Evolutionary conservation across 148 eudicot species (phyloP), one percentile per base, ranked within the genome.

Genomic region (Rhododendron griersonianum): DNA sequence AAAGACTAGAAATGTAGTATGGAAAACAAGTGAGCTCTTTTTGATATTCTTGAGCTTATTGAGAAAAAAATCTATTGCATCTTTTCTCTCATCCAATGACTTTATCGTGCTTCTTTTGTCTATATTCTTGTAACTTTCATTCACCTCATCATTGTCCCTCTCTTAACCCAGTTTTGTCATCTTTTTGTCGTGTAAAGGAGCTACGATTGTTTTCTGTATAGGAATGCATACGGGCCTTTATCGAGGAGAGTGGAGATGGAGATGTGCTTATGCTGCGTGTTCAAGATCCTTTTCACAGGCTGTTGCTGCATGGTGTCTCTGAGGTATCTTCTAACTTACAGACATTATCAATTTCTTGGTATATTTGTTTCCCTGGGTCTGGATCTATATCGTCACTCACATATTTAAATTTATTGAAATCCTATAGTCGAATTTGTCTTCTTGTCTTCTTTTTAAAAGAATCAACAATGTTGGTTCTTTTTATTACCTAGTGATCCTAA

Each of bases 251-350:
- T 30, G 87, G 74, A 44, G 90, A 88, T 81, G 87, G 88, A 73
- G 94, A 94, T 84, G 89, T 90, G 75, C 92, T 96, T 81, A 88
- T 79, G 87, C 88, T 96, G 84, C 89, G 88, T 74, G 95, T 95
- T 83, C 94, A 95, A 87, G 98, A 95, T 87, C 94, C 99, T 83
- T 96, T 95, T 76, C 98, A 93, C 85, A 92, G 99, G 91, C 90
- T 96, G 87, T 85, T 96, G 88, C 95, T 96, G 78, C 99, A 96
- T 84, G 99, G 99, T 48, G 94, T 96, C 83, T 96, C 96, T 71
- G 99, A 96, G 99, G 99, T 96, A 94, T 61, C 44, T 78, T 44
- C 14, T 78, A 28, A 71, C 16, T 33, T 69, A 1, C 15, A 3
- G 2, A 13, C n/a, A 1, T 41, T 2, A 1, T 16, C 35, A 2